phyloP scores from a whole-genome alignment of 1,139 yeast species.

The Magnusiomyces suaveolens region DNA sequence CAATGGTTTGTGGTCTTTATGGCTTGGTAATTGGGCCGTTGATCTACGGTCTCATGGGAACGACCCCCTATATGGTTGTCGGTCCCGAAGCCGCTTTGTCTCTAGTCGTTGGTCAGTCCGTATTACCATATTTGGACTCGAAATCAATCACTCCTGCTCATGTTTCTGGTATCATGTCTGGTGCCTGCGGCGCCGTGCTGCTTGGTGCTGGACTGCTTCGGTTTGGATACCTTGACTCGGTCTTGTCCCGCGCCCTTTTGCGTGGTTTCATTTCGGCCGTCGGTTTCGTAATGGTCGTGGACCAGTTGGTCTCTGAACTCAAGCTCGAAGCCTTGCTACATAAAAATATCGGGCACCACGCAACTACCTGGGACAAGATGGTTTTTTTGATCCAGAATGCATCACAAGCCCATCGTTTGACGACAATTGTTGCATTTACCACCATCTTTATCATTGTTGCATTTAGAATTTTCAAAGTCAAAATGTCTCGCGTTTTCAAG shows the following conservation, averaged over 20 bases:
- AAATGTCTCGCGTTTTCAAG: constrained; percentile 6
- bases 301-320: constrained; percentile 61
- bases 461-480: constrained; percentile 22
- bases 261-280: constrained; percentile 90
- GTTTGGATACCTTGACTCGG: constrained; percentile 82
- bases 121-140: constrained; percentile 39
- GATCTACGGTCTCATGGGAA: constrained; percentile 72
- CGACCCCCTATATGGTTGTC: constrained; percentile 92
- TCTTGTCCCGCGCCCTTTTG: constrained; percentile 68
- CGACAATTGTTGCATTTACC: constrained; percentile 29
- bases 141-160: constrained; percentile 50
- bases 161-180: constrained; percentile 62
- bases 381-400: constrained; percentile 44
- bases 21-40: constrained; percentile 80
- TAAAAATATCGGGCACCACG: constrained; percentile 49
- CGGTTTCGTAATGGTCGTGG: constrained; percentile 79
- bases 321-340: constrained; percentile 44
- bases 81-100: constrained; percentile 96
- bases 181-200: constrained; percentile 66
- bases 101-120: constrained; percentile 82
- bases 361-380: constrained; percentile 63
- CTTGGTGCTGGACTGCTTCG: constrained; percentile 72
- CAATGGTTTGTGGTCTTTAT: constrained; percentile 74
- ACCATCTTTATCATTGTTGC: constrained; percentile 28
- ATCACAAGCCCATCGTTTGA: constrained; percentile 29